Evolutionary conservation across 2,329 filamentous ascomycete genomes (phyloP), one percentile per base, ranked within the genome.

Genomic region (Elsinoe perseae): DNA sequence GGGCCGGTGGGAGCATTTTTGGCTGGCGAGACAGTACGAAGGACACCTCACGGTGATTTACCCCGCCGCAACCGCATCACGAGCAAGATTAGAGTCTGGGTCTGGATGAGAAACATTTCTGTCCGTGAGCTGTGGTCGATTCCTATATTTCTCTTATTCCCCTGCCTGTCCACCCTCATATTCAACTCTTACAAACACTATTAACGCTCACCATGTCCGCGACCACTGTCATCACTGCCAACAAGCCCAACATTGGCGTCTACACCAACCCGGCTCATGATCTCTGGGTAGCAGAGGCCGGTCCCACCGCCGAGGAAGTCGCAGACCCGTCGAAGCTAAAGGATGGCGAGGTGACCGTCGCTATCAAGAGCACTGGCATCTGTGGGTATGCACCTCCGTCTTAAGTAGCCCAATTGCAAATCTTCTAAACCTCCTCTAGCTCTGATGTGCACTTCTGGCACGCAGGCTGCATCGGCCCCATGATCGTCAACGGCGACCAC

Each of bases 391-490:
- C n/a, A n/a, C n/a, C n/a, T n/a, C n/a, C n/a, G n/a, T n/a, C n/a
- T n/a, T n/a, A n/a, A n/a, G n/a, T n/a, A n/a, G n/a, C n/a, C n/a
- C n/a, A n/a, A n/a, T n/a, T n/a, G n/a, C n/a, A n/a, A n/a, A n/a
- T n/a, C n/a, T n/a, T n/a, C n/a, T n/a, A n/a, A n/a, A 56, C 25
- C 48, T 27, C 21, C n/a, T 21, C 44, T 38, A 44, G 30, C 32
- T 95, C 89, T 59, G 91, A 96, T 72, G 85, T 97, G 57, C 92
- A 97, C 75, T 97, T 97, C 77, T 97, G 92, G 92, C 89, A 95
- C 69, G 86, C 87, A 50, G 92, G 92, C 63, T 88, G 87, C 75
- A 97, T 97, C 69, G 92, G 92, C 25, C 91, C 91, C 63, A 96
- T 96, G 91, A 85, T 96, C 61, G 92, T 97, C 48, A 80, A 81